Conservation (phyloP, 257 asterid genomes). For the Apocynum venetum region DNA sequence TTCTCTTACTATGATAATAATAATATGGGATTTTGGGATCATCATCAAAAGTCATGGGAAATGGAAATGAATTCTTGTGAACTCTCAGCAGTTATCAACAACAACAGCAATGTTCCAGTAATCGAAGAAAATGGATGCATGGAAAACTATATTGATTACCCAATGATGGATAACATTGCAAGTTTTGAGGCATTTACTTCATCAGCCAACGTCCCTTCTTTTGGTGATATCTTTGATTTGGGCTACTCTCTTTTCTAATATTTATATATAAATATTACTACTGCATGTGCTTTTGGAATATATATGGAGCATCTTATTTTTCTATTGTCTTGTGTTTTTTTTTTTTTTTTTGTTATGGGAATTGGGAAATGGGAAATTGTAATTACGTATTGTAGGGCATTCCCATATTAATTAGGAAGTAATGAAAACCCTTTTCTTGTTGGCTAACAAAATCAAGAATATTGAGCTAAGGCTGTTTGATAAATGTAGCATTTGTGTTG, state of each 20-base stretch:
- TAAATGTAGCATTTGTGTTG: no score
- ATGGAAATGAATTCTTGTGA: slow-evolving; percentile 38
- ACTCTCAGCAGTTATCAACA: slow-evolving; percentile 58
- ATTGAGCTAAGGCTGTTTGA: no score
- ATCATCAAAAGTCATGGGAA: slow-evolving; percentile 40
- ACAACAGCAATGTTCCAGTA: slow-evolving; percentile 13
- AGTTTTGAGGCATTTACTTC: slow-evolving; percentile 11
- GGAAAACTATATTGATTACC: slow-evolving; percentile 13
- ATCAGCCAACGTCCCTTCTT: slow-evolving; percentile 5
- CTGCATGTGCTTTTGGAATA: not conserved
- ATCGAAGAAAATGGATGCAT: slow-evolving; percentile 24
- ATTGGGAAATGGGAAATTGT: not conserved
- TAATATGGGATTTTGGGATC: slow-evolving; percentile 32
- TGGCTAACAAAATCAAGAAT: not conserved
- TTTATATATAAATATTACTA: no score
- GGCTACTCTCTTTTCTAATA: slow-evolving; percentile 43
- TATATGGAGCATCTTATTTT: not conserved
- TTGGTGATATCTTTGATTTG: slow-evolving; percentile 48
- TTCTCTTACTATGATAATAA: slow-evolving; percentile 15
- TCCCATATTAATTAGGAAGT: not conserved
- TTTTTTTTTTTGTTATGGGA: no score
- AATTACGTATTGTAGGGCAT: not conserved
- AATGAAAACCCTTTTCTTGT: not conserved
- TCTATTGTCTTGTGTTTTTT: not conserved
- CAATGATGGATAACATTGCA: slow-evolving; percentile 15